These are phyloP conservation scores for Colletotrichum euphorbiae DNA, from an alignment of 2,329 filamentous ascomycete genomes.

Conservation along the genomic window DNA sequence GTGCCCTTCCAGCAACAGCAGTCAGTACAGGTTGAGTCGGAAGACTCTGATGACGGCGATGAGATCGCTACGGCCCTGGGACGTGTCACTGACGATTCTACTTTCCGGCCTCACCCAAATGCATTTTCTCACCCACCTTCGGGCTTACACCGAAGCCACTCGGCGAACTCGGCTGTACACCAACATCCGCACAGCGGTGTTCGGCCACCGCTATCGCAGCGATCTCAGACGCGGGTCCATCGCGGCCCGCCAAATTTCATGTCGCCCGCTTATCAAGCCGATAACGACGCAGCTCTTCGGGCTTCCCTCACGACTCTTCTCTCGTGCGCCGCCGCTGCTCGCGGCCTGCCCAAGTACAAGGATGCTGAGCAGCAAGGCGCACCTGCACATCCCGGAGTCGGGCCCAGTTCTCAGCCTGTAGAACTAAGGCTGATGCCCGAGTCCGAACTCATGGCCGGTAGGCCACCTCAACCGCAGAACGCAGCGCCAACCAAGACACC, in stretches of 20 bases:
- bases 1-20: constrained; percentile 45
- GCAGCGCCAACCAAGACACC: constrained; percentile 45
- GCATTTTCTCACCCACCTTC: constrained; percentile 87
- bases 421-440: constrained; percentile 71
- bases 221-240: constrained; percentile 59
- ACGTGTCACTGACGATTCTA: constrained; percentile 60
- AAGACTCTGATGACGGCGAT: constrained; percentile 67
- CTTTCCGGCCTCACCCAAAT: constrained; percentile 90
- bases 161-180: constrained; percentile 60
- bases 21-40: constrained; percentile 56
- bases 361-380: constrained; percentile 51
- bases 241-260: constrained; percentile 70
- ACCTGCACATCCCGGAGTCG: constrained; percentile 52
- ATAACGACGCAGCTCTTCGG: constrained; percentile 92
- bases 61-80: constrained; percentile 88
- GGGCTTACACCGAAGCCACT: constrained; percentile 61
- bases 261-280: constrained; percentile 80
- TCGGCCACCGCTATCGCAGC: constrained; percentile 61
- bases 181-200: constrained; percentile 63
- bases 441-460: constrained; percentile 64
- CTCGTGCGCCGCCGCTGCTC: constrained; percentile 92
- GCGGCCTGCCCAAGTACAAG: constrained; percentile 78
- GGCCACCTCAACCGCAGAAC: constrained; percentile 41
- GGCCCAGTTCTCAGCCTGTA: constrained; percentile 65
- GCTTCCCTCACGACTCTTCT: constrained; percentile 95